phyloP scores from a whole-genome alignment of 2,329 filamentous ascomycete genomes.

The Tolypocladium ophioglossoides region DNA sequence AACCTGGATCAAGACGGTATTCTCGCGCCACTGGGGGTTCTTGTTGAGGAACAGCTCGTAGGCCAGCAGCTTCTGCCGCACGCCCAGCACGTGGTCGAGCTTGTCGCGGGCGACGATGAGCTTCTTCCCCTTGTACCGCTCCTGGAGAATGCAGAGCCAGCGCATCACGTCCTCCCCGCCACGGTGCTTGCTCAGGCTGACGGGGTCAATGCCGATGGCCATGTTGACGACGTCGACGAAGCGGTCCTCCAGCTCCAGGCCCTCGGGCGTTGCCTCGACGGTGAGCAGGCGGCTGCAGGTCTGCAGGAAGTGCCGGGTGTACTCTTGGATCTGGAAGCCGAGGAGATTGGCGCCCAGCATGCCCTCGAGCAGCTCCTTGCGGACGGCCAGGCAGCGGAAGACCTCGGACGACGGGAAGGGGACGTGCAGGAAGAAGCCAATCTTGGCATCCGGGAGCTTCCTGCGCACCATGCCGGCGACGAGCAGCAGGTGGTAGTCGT shows the following conservation, averaged over 20 bases:
- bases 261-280: slow-evolving; percentile 83
- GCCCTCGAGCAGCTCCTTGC: slow-evolving; percentile 79
- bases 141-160: slow-evolving; percentile 71
- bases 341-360: slow-evolving; percentile 89
- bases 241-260: slow-evolving; percentile 81
- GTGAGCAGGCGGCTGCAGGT: slow-evolving; percentile 85
- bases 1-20: slow-evolving; percentile 86
- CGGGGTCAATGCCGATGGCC: slow-evolving; percentile 85
- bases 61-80: slow-evolving; percentile 84
- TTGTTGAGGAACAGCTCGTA: slow-evolving; percentile 92
- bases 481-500: slow-evolving; percentile 88
- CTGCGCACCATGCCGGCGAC: slow-evolving; percentile 85
- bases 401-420: slow-evolving; percentile 95
- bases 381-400: slow-evolving; percentile 80
- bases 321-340: slow-evolving; percentile 89
- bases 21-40: slow-evolving; percentile 80
- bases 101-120: slow-evolving; percentile 92
- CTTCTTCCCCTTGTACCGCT: slow-evolving; percentile 78
- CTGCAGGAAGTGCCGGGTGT: slow-evolving; percentile 87
- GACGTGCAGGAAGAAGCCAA: slow-evolving; percentile 91
- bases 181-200: slow-evolving; percentile 61
- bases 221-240: slow-evolving; percentile 82
- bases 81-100: slow-evolving; percentile 83
- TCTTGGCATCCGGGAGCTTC: slow-evolving; percentile 84
- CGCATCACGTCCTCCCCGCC: slow-evolving; percentile 60